Evolutionary conservation across 495 filamentous ascomycete species (phyloP).

Genomic region (Cercophora scortea): DNA sequence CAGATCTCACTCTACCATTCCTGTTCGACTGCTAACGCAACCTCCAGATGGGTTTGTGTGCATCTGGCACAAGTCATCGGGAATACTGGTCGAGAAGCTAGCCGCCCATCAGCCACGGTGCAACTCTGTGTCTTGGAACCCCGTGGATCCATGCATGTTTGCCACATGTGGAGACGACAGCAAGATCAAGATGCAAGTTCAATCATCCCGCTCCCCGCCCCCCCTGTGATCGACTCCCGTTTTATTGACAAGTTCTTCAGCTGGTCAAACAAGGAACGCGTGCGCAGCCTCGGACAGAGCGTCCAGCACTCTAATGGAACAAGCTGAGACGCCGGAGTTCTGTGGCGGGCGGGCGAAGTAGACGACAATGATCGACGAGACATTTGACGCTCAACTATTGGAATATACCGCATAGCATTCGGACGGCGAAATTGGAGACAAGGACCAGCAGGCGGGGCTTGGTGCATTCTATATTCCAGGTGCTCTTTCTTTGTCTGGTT

Average conservation of each 20-base stretch:
- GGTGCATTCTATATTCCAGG: too few relatives aligned
- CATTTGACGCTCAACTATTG: too few relatives aligned
- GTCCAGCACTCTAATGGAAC: too few relatives aligned
- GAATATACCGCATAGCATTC: too few relatives aligned
- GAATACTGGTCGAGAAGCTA: constrained; percentile 63
- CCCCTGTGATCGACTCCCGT: not conserved
- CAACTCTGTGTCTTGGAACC: constrained; percentile 91
- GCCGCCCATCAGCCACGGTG: constrained; percentile 70
- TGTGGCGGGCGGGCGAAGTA: too few relatives aligned
- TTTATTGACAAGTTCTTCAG: not conserved
- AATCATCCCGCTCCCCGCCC: not conserved
- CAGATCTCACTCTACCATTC: not conserved
- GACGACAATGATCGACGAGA: too few relatives aligned
- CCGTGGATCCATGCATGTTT: constrained; percentile 73
- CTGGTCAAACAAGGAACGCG: constrained; percentile 20
- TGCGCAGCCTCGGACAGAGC: too few relatives aligned
- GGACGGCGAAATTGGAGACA: too few relatives aligned
- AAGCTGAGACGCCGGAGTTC: too few relatives aligned
- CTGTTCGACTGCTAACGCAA: not conserved
- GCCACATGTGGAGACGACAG: constrained; percentile 86
- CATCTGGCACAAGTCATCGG: constrained; percentile 86
- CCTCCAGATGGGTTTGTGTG: constrained; percentile 64
- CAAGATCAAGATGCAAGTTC: constrained; percentile 73
- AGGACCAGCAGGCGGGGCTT: too few relatives aligned
- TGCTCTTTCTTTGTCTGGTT: too few relatives aligned